Evolutionary conservation across 495 filamentous ascomycete genomes (phyloP).

Genomic region (Cercophora scortea): DNA sequence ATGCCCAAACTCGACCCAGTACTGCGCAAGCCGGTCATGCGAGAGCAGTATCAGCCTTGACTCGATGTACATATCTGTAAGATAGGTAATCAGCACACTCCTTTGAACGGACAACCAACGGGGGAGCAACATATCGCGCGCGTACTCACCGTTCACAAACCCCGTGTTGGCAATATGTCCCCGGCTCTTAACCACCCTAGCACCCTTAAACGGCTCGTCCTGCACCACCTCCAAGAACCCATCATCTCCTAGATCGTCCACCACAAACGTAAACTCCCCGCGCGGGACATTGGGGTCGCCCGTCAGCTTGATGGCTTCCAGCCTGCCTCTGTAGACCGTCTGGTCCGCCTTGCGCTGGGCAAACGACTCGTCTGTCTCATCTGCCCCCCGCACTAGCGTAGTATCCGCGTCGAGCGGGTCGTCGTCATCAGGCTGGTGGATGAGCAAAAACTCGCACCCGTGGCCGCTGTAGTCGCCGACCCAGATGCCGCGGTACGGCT

Average conservation of each 20-base stretch:
- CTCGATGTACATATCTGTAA: conserved; percentile 60
- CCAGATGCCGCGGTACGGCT: conserved; percentile 85
- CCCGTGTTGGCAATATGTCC: conserved; percentile 69
- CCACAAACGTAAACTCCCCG: conserved; percentile 72
- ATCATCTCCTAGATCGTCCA: conserved; percentile 60
- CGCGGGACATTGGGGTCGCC: conserved; percentile 84
- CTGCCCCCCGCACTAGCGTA: conserved; percentile 15
- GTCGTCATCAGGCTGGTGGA: conserved; percentile 58
- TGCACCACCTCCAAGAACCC: conserved; percentile 43
- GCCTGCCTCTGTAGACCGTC: conserved; percentile 45
- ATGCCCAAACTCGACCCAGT: conserved; percentile 73
- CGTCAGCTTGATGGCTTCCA: conserved; percentile 83
- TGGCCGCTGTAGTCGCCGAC: conserved; percentile 84
- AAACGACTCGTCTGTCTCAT: conserved; percentile 34
- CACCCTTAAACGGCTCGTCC: conserved; percentile 63
- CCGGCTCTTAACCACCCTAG: conserved; percentile 63
- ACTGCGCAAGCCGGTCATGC: conserved; percentile 68
- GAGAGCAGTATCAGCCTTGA: conserved; percentile 74
- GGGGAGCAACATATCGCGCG: background rate
- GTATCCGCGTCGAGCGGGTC: conserved; percentile 19
- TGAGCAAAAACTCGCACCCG: conserved; percentile 79
- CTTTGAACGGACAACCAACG: background rate
- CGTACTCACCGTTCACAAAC: conserved; percentile 58
- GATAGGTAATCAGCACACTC: background rate
- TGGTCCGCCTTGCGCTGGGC: conserved; percentile 7